Conservation (phyloP, 495 filamentous ascomycete species). For the Tuber borchii region DNA sequence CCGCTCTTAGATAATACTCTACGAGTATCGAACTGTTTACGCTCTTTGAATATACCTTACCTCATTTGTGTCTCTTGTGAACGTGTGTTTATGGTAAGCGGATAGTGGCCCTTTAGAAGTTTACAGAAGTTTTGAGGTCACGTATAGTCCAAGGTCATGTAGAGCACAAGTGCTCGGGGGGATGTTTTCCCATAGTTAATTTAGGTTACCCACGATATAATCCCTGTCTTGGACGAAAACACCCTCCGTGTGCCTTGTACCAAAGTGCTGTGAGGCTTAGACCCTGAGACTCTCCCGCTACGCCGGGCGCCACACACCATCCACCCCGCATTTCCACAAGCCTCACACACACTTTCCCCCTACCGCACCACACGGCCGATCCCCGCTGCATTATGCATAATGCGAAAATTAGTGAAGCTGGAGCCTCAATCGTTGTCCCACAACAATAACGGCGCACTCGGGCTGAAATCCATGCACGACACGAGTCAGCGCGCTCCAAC, state of each 20-base stretch:
- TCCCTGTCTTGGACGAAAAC: no score
- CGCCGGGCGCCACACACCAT: not conserved
- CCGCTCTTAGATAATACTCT: not conserved
- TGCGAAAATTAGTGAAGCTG: not conserved
- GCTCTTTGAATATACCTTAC: not conserved
- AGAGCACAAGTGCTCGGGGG: no score
- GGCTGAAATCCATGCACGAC: not conserved
- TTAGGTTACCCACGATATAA: no score
- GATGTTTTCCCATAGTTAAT: not conserved
- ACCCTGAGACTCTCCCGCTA: not conserved
- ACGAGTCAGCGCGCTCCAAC: not conserved
- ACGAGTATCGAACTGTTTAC: no score
- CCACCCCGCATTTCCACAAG: not conserved
- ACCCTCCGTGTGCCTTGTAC: no score
- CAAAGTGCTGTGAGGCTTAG: not conserved
- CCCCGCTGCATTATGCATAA: no score
- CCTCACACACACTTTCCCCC: not conserved
- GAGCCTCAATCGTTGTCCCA: not conserved
- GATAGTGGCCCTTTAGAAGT: no score
- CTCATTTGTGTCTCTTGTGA: not conserved
- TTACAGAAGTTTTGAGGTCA: no score
- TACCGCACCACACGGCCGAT: no score
- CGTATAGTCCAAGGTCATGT: no score
- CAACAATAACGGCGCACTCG: not conserved
- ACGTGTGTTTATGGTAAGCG: not conserved